Evolutionary conservation across 2,329 filamentous ascomycete species (phyloP), one percentile per base, ranked within the genome.

Genomic region (Alternaria metachromatica): DNA sequence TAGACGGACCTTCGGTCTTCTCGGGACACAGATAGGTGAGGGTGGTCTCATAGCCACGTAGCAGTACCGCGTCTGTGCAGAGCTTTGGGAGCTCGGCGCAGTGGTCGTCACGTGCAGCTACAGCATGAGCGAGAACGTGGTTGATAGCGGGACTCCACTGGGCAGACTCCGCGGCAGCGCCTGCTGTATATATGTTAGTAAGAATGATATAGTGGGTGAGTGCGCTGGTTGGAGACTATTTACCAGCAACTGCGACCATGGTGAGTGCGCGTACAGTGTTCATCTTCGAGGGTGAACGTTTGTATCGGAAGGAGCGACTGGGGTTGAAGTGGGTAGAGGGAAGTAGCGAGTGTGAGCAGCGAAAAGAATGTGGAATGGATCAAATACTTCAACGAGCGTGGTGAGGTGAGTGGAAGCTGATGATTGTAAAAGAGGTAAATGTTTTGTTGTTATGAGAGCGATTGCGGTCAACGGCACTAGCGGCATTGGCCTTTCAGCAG

Each of bases 1-100:
- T 69, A 15, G 64, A 60, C 1, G 43, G 66, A 3, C 57, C 64
- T 25, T 59, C 9, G 8, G 55, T 57, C 57, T 41, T 41, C 37
- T 65, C 59, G 8, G 71, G 65, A 43, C 73, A 75, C 7, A 74
- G 54, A 33, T 73, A 75, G 30, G 72, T 73, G 21, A 74, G 41
- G n/a, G 51, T 67, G 5, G 64, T 74, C n/a, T 65, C 56, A 18
- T 48, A 20, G 15, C 71, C 71, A 10, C 58, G 43, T 25, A 74
- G 50, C 58, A 68, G 58, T 13, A 55, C 71, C 6, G 61, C 13
- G n/a, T 61, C 69, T 8, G 72, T 74, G 57, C 73, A 76, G 15
- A 76, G 64, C 53, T 60, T 64, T 13, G 71, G 68, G 18, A 68
- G 61, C 65, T 59, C 51, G 5, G 58, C 23, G 23, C 71, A 73